Percentiles rank a stretch among this genome's conserved stretches.
Evolutionary conservation across 2,329 filamentous ascomycete genomes (phyloP).

Genomic region (Alternaria sp.): DNA sequence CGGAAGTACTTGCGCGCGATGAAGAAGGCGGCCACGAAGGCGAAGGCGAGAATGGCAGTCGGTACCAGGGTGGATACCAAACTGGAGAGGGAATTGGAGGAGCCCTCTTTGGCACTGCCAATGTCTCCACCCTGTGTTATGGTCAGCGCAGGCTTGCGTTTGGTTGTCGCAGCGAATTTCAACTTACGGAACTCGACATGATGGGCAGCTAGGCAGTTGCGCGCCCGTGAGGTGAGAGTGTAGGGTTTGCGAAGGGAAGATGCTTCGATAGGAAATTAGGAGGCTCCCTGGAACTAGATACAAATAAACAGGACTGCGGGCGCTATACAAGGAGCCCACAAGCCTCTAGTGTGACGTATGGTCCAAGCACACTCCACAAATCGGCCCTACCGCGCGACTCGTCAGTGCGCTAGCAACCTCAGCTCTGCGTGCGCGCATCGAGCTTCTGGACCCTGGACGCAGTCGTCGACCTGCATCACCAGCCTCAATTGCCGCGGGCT

Average conservation of each 20-base stretch:
- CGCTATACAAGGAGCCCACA: constrained; percentile 26
- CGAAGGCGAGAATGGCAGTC: constrained; percentile 35
- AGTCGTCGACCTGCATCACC: constrained; percentile 14
- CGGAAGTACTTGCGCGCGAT: constrained; percentile 54
- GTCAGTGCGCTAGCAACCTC: constrained; percentile 11
- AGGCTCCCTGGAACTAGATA: constrained; percentile 19
- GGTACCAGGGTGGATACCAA: constrained; percentile 48
- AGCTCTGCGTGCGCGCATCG: constrained; percentile 12
- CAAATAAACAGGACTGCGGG: constrained; percentile 30
- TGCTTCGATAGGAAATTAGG: constrained; percentile 5
- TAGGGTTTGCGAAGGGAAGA: constrained; percentile 13
- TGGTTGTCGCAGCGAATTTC: neutral
- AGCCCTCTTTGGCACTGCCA: constrained; percentile 28
- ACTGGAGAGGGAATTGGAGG: constrained; percentile 59
- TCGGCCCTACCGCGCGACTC: constrained; percentile 20
- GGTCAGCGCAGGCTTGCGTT: constrained; percentile 7
- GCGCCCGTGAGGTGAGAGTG: constrained; percentile 13
- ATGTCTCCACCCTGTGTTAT: constrained; percentile 30
- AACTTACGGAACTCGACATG: constrained; percentile 37
- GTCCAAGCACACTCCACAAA: constrained; percentile 23
- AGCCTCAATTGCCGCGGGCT: constrained; percentile 21
- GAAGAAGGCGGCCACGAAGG: constrained; percentile 51
- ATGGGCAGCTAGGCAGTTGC: constrained; percentile 20
- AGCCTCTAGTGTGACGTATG: constrained; percentile 25
- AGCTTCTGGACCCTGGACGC: constrained; percentile 23